Base-by-base conservation (phyloP, 345 rosid genomes). In the Zanthoxylum bungeanum region DNA sequence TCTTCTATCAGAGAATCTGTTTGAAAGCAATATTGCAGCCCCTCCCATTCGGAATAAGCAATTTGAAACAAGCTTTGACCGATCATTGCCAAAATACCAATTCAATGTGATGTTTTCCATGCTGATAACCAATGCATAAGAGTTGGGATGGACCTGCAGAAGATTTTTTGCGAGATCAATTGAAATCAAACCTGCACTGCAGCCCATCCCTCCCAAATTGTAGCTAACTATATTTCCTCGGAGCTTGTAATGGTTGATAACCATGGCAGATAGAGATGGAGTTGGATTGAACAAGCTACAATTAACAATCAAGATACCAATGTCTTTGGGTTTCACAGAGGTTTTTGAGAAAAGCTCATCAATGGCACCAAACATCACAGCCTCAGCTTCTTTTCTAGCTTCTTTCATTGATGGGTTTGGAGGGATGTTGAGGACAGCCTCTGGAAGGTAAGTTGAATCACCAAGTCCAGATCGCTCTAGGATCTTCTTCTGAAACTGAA, bases 181-280 rank as follows among this genome's bases (percentile, higher is more conserved):
- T 0, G 90, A 85, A n/a, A 86, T 86, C 75, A 86, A 72, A 63
- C 90, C 86, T 0, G 90, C 90, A 30, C 90, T 86, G 67, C 90
- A 86, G 9, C 90, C 90, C 90, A 86, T 86, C 19, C 90, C 90
- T 61, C 90, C 90, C 56, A 86, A 82, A 65, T 84, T 86, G 64
- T 81, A 84, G 71, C 86, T 86, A 14, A 78, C 61, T 30, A 82
- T 84, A 55, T 86, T 86, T 7, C 90, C 90, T 44, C 90, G 78
- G 50, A 86, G 84, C 83, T 84, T 86, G 74, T 84, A 86, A 31
- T 82, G 83, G 60, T 86, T 86, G 3, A 86, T 77, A 57, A 86
- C 70, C 86, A 86, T 84, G 4, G 88, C 90, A 12, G 90, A 86
- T 1, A 86, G 57, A 5, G 90, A 86, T 64, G 88, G 90, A 1